Base-by-base conservation (phyloP, 2,329 filamentous ascomycete species). In the Claviceps digitariae region DNA sequence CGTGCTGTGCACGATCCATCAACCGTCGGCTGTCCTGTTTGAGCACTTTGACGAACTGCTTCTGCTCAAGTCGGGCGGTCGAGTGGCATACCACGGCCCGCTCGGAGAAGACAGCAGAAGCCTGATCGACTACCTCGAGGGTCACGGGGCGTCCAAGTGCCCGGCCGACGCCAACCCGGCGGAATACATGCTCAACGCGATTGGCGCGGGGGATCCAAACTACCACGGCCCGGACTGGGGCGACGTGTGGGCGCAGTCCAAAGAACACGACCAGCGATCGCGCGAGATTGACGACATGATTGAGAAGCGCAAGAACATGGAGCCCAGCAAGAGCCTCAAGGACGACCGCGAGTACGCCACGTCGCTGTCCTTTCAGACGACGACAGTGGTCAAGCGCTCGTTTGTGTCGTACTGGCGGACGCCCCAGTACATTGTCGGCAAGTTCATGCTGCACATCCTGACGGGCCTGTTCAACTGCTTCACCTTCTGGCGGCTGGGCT, bases 401-500 rank as follows among this genome's bases (percentile, higher is more conserved):
- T 85, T 84, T 55, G 60, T 79, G 12, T 72, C 79, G 0, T 84
- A 83, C 62, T 87, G 82, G 82, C 74, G 84, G 12, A 76, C 74
- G 1, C 82, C 83, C 0, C 73, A 81, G 48, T 87, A 87, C 66
- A 71, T 74, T 23, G 62, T 80, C 59, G 80, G 81, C 44, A 83
- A 81, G 65, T 75, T 83, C 55, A 74, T 82, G 64, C 69, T 84
- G 1, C 78, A 82, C 51, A 75, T 84, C 49, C 69, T 81, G 47
- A 79, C 78, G 0, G 82, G 79, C 3, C 72, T 86, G 20, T 86
- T 87, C 70, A 85, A 84, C 57, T 79, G 78, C 15, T 86, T 87
- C 61, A 86, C 83, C 0, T 87, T 87, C 62, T 87, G 76, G 72
- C 74, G 80, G 56, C 66, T 85, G 0, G 75, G 76, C 0, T 72